Conservation (phyloP, 2,329 filamentous ascomycete genomes). For the Talaromyces sp. region DNA sequence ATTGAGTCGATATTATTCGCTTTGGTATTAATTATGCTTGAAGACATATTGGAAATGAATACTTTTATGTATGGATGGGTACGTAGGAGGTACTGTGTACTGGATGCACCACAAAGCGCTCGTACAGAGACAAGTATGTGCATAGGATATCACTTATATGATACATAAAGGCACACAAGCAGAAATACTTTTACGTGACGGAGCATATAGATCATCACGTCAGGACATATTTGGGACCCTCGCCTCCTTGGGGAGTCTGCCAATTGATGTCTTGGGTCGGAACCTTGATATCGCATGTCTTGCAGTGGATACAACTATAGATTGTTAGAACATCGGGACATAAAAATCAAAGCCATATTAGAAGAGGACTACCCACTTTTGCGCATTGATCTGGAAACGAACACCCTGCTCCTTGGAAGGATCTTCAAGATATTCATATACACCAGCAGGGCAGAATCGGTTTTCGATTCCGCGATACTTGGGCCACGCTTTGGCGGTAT, state of each 20-base stretch:
- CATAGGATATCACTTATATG: constrained; percentile 3
- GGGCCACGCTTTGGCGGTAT: constrained; percentile 73
- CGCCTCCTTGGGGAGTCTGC: constrained; percentile 90
- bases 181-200: background rate
- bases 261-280: constrained; percentile 97
- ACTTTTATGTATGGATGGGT: background rate
- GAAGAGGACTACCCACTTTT: constrained; percentile 68
- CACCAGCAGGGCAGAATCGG: constrained; percentile 92
- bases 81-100: background rate
- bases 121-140: background rate
- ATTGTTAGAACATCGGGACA: constrained; percentile 19
- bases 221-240: constrained; percentile 63
- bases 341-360: background rate
- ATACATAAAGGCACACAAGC: background rate
- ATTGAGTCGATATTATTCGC: background rate
- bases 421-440: constrained; percentile 98
- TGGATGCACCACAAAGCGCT: background rate
- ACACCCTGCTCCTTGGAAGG: constrained; percentile 80
- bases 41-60: background rate
- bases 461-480: constrained; percentile 90
- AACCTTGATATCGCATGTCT: constrained; percentile 99
- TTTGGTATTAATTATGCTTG: background rate
- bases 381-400: constrained; percentile 93
- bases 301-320: constrained; percentile 92
- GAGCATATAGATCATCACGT: constrained; percentile 38